A percentile compares a stretch with the other conserved stretches of the same genome.
These are phyloP conservation scores for Raphanus raphanistrum DNA, from an alignment of 345 rosid species.

Conservation along the genomic window DNA sequence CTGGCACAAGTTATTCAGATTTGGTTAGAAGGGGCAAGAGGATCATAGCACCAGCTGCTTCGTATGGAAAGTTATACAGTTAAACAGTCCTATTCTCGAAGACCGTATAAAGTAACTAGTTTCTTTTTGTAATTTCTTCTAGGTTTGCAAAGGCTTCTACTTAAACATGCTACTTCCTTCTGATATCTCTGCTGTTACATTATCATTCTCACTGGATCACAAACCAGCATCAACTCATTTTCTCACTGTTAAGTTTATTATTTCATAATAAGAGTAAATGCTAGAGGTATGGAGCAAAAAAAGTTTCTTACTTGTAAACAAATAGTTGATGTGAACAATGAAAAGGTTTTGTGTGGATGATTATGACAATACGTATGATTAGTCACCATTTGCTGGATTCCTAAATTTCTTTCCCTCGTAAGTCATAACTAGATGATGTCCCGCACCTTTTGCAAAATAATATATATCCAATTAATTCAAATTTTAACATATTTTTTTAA, in stretches of 20 bases:
- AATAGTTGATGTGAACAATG: background rate
- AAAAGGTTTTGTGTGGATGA: slow-evolving; percentile 6
- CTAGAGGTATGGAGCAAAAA: slow-evolving; percentile 29
- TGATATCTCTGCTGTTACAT: background rate
- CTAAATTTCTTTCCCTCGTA: slow-evolving; percentile 26
- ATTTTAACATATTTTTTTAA: no score
- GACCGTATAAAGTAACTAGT: background rate
- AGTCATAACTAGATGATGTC: no score
- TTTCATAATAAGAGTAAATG: background rate
- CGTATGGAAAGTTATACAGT: background rate
- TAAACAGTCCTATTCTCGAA: background rate
- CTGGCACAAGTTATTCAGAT: slow-evolving; percentile 44
- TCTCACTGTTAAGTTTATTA: background rate
- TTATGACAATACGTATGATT: slow-evolving; percentile 33
- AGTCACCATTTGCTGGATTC: slow-evolving; percentile 29
- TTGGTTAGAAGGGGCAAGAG: slow-evolving; percentile 48
- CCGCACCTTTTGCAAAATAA: no score
- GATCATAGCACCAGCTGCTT: slow-evolving; percentile 39
- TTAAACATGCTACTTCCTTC: background rate
- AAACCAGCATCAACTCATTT: background rate
- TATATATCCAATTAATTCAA: no score
- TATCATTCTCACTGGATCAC: background rate
- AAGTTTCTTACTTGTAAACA: slow-evolving; percentile 15
- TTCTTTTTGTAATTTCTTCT: background rate
- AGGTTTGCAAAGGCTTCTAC: background rate